phyloP scores from a whole-genome alignment of 2,329 filamentous ascomycete species.

The Fusarium albidum region DNA sequence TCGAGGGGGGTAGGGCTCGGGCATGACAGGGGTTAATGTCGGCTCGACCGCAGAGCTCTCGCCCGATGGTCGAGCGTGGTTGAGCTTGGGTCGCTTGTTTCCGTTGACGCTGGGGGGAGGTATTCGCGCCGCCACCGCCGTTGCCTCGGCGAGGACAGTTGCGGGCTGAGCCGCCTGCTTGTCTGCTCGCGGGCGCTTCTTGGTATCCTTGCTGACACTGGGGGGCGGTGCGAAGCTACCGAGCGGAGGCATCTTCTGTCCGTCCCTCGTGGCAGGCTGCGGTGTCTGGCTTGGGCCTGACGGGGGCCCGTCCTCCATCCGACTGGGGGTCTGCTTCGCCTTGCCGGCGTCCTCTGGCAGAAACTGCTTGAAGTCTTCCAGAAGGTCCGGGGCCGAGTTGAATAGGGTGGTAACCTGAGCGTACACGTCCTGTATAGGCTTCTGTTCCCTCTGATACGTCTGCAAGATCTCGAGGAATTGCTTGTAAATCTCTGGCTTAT shows the following conservation, averaged over 20 bases:
- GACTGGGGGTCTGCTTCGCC: constrained; percentile 60
- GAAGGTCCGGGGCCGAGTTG: constrained; percentile 88
- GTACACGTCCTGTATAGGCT: constrained; percentile 98
- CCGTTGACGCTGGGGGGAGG: constrained; percentile 46
- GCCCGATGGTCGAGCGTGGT: constrained; percentile 69
- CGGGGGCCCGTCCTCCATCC: constrained; percentile 63
- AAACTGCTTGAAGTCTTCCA: constrained; percentile 99
- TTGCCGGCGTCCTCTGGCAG: constrained; percentile 81
- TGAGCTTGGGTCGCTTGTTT: constrained; percentile 76
- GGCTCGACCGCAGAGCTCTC: constrained; percentile 77
- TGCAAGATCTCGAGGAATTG: constrained; percentile 98
- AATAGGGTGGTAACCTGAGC: constrained; percentile 95
- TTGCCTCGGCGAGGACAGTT: constrained; percentile 53
- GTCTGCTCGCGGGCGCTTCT: constrained; percentile 78
- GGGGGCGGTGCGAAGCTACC: constrained; percentile 89
- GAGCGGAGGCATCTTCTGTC: constrained; percentile 87
- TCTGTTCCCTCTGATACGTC: constrained; percentile 97
- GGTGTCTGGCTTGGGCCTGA: constrained; percentile 62
- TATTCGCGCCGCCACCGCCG: constrained; percentile 47
- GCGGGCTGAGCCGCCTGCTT: constrained; percentile 60
- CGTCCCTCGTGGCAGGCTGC: constrained; percentile 62
- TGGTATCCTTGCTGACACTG: constrained; percentile 87
- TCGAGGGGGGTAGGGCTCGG: constrained; percentile 83
- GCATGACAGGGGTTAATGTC: constrained; percentile 86
- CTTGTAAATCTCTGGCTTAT: constrained; percentile 98